Base-by-base conservation (phyloP, 2,329 filamentous ascomycete species). In the Chalaropsis ovoidea region DNA sequence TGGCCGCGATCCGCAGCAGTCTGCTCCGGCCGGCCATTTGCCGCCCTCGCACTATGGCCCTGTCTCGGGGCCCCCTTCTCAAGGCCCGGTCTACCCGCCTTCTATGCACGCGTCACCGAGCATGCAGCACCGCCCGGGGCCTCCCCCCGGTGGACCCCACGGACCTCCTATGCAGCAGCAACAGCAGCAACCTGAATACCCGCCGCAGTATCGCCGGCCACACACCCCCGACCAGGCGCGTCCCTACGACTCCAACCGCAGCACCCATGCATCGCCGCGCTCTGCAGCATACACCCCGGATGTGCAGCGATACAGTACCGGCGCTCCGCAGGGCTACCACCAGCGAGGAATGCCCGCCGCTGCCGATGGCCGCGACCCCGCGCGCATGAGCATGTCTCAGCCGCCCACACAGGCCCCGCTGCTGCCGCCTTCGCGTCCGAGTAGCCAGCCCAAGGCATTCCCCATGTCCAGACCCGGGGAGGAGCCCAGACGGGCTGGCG, bases 211-310 rank as follows among this genome's bases (percentile, higher is more conserved):
- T 72, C 80, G 86, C 68, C 80, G 87, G 68, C 87, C 87, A 1
- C 85, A 88, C 67, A 90, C 87, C 0, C 88, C 88, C n/a, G 87
- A 90, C 56, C 84, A 86, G 68, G 78, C 80, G 60, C 80, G 82
- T 70, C 76, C 77, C 65, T 83, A 84, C 75, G 78, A 78, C 68
- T 76, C 75, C 47, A 76, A 81, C 70, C 76, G 75, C 27, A 74
- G 75, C 68, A 71, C 76, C 2, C 77, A 77, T 17, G 77, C 76
- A 3, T 82, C 82, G 15, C 80, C 81, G 5, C 76, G 80, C 69
- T 58, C 52, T 2, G 76, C 75, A 64, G 73, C 77, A 47, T 82
- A 82, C 2, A 85, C 83, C 0, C 83, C 82, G 31, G 84, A 85
- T 69, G 72, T 81, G 19, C 79, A 80, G 68, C 79, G 82, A 67